A percentile compares a stretch with the other conserved stretches of the same genome.
Conservation (phyloP, 371 early-diverging fungal genomes). For the Rhizomucor pusillus region DNA sequence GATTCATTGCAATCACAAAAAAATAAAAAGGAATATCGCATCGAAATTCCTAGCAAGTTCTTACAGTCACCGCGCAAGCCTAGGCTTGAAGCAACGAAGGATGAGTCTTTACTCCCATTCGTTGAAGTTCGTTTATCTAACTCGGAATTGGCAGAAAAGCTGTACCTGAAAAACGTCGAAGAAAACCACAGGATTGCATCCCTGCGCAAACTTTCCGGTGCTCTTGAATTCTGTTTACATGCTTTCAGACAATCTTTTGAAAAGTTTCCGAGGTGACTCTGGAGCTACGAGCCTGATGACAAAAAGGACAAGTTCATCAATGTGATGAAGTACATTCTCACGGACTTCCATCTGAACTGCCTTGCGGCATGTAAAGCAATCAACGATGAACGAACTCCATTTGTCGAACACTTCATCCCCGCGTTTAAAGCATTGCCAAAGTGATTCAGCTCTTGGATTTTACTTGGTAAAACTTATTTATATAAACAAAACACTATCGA, state of each 20-base stretch:
- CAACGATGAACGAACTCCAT: slow-evolving; percentile 1
- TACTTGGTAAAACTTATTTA: neutral
- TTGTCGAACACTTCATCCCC: neutral
- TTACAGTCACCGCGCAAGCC: neutral
- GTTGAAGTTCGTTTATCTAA: neutral
- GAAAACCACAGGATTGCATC: neutral
- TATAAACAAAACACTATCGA: neutral
- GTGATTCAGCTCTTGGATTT: neutral
- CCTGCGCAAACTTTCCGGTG: neutral
- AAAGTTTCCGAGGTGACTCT: neutral
- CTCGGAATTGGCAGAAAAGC: neutral
- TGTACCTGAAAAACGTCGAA: neutral
- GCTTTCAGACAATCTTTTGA: neutral
- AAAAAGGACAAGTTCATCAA: neutral
- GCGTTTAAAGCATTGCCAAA: neutral
- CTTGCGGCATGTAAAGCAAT: neutral
- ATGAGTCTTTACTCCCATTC: neutral
- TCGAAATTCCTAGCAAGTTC: neutral
- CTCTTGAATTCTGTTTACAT: neutral
- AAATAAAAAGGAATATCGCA: neutral
- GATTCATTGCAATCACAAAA: neutral
- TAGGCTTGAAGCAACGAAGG: neutral
- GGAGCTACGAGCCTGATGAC: neutral
- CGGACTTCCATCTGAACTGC: slow-evolving; percentile 2
- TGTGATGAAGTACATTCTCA: neutral